Evolutionary conservation across 495 filamentous ascomycete species (phyloP).

Genomic region (Tuber brumale): DNA sequence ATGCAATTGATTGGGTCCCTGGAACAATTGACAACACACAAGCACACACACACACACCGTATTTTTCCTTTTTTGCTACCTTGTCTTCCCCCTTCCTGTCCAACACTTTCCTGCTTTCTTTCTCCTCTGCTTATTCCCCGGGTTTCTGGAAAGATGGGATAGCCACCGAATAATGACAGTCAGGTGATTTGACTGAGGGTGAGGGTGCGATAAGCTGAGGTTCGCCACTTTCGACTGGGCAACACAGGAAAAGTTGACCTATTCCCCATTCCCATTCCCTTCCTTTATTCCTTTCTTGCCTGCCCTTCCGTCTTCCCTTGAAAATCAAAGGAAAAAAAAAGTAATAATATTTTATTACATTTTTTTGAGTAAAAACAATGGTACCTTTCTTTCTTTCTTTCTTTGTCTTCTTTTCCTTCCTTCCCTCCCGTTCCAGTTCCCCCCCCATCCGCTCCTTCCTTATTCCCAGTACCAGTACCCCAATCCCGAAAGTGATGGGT

Average conservation of each 20-base stretch:
- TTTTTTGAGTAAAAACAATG: background rate
- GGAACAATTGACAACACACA: constrained; percentile 2
- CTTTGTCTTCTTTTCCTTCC: background rate
- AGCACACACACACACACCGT: background rate
- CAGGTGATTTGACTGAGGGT: background rate
- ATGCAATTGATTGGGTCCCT: background rate
- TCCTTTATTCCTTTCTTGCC: background rate
- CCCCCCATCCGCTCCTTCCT: background rate
- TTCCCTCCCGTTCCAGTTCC: background rate
- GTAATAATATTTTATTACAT: background rate
- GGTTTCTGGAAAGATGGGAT: background rate
- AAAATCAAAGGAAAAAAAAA: background rate
- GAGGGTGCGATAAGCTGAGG: background rate
- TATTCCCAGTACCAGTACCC: background rate
- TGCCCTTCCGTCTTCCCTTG: background rate
- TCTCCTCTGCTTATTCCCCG: background rate
- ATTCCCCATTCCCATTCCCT: background rate
- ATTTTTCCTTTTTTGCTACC: constrained; percentile 2
- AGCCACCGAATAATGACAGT: background rate
- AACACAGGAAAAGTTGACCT: background rate
- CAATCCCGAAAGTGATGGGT: background rate
- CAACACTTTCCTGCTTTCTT: background rate
- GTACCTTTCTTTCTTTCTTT: background rate
- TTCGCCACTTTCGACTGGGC: background rate
- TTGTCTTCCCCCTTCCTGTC: background rate